These are phyloP conservation scores for Naematelia encephala DNA, from an alignment of 768 basidiomycete species.

Conservation along the genomic window DNA sequence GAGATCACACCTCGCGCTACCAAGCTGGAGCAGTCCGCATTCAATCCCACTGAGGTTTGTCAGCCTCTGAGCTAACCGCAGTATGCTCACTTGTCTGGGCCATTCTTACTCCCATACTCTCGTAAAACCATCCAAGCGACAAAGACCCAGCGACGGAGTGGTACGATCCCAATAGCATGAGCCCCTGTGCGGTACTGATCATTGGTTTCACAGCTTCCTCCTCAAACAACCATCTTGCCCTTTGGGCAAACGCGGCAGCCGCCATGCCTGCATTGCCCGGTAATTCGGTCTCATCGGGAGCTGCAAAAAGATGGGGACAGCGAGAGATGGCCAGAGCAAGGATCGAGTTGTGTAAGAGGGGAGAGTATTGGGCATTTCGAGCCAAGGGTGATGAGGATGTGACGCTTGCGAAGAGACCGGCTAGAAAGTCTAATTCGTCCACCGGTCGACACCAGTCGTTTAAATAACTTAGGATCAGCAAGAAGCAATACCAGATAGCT, in stretches of 20 bases:
- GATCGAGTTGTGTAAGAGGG: conserved; percentile 68
- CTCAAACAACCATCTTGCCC: conserved; percentile 54
- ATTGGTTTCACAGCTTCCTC: conserved; percentile 53
- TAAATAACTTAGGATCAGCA: conserved; percentile 3
- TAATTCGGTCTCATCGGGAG: neutral
- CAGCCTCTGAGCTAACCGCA: neutral
- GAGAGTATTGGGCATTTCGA: conserved; percentile 59
- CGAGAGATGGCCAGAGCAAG: conserved; percentile 52
- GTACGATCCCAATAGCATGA: conserved; percentile 53
- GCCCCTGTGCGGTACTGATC: conserved; percentile 53
- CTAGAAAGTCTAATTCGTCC: conserved; percentile 2
- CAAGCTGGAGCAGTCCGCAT: conserved; percentile 34
- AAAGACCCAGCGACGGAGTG: conserved; percentile 53
- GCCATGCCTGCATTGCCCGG: neutral
- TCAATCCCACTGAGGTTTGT: conserved; percentile 39
- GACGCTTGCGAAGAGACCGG: conserved; percentile 25
- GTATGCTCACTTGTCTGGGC: conserved; percentile 36
- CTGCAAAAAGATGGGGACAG: neutral
- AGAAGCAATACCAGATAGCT: neutral
- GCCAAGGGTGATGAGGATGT: conserved; percentile 18
- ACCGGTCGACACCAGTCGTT: conserved; percentile 10
- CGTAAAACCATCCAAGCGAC: conserved; percentile 55
- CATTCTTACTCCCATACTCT: conserved; percentile 49
- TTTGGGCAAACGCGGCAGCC: conserved; percentile 37
- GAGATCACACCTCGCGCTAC: conserved; percentile 27